Percentiles rank a stretch among this genome's conserved stretches.
Conservation (phyloP, 805 yeast species). For the Candida pseudoglaebosa region DNA sequence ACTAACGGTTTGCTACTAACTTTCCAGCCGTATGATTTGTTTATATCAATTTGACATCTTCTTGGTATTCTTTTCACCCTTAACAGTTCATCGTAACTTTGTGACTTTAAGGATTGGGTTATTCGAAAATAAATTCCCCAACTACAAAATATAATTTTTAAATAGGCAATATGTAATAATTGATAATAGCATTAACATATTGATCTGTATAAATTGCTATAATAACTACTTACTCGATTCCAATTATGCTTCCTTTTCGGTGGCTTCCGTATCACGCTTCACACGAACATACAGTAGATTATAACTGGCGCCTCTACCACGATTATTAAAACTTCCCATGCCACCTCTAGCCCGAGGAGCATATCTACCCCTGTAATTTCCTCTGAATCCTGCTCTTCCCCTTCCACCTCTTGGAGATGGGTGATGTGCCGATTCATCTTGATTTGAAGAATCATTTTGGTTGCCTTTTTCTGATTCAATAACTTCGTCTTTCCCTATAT, state of each 20-base stretch:
- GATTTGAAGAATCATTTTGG: neutral
- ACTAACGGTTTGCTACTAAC: neutral
- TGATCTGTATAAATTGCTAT: neutral
- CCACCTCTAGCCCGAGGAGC: slow-evolving; percentile 13
- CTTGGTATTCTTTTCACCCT: no score
- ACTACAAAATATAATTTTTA: no score
- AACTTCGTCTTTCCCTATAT: neutral
- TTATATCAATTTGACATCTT: no score
- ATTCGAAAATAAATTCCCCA: no score
- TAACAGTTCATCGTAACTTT: no score
- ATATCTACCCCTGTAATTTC: slow-evolving; percentile 15
- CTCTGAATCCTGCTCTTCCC: slow-evolving; percentile 12
- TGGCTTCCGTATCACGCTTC: slow-evolving; percentile 4
- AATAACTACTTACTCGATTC: neutral
- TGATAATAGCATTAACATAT: neutral
- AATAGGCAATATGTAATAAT: neutral
- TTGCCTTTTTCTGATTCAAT: neutral
- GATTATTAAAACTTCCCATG: slow-evolving; percentile 11
- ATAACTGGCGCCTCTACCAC: slow-evolving; percentile 18
- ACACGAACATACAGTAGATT: slow-evolving; percentile 24
- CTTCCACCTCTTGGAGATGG: slow-evolving; percentile 1
- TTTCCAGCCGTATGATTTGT: neutral
- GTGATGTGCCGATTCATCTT: no score
- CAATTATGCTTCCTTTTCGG: neutral
- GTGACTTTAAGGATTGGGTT: no score